These are phyloP conservation scores for Apodospora peruviana DNA, from an alignment of 495 filamentous ascomycete genomes.

Conservation along the genomic window DNA sequence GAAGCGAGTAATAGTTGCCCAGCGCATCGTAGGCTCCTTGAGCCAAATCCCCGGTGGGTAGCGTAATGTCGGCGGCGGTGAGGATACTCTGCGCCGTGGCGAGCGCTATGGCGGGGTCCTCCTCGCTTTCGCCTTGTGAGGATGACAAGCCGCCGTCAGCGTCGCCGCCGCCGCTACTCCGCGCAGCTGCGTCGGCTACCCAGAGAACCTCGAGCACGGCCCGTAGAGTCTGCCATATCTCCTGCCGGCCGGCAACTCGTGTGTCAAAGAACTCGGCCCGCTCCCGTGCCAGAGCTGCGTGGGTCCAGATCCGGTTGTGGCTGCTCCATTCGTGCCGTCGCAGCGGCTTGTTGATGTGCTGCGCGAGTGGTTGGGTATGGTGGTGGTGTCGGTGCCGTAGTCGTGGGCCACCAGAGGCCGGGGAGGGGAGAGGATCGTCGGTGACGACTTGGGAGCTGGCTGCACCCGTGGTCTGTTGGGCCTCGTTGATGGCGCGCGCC, in stretches of 20 bases:
- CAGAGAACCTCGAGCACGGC: constrained; percentile 61
- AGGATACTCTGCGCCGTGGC: constrained; percentile 73
- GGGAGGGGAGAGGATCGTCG: constrained; percentile 17
- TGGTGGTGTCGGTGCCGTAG: constrained; percentile 15
- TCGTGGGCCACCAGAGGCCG: constrained; percentile 4
- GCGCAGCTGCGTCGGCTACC: constrained; percentile 24
- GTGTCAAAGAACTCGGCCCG: constrained; percentile 76
- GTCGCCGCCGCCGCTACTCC: constrained; percentile 14
- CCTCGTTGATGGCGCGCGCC: constrained; percentile 38
- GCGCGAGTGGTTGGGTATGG: constrained; percentile 21
- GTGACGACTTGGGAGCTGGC: constrained; percentile 8
- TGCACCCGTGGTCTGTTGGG: constrained; percentile 8
- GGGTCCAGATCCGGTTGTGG: constrained; percentile 40
- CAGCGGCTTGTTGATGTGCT: constrained; percentile 47
- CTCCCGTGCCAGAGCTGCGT: constrained; percentile 36
- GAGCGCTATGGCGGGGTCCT: constrained; percentile 35
- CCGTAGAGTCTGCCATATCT: constrained; percentile 73
- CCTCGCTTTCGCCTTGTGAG: constrained; percentile 7
- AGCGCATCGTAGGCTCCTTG: constrained; percentile 73
- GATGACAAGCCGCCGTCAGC: constrained; percentile 18
- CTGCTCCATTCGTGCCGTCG: constrained; percentile 45
- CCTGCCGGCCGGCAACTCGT: constrained; percentile 64
- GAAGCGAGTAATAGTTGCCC: constrained; percentile 71
- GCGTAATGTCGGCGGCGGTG: constrained; percentile 70
- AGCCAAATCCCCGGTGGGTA: constrained; percentile 68